phyloP scores from a whole-genome alignment of 805 yeast species.

The Ogataea methanolica region DNA sequence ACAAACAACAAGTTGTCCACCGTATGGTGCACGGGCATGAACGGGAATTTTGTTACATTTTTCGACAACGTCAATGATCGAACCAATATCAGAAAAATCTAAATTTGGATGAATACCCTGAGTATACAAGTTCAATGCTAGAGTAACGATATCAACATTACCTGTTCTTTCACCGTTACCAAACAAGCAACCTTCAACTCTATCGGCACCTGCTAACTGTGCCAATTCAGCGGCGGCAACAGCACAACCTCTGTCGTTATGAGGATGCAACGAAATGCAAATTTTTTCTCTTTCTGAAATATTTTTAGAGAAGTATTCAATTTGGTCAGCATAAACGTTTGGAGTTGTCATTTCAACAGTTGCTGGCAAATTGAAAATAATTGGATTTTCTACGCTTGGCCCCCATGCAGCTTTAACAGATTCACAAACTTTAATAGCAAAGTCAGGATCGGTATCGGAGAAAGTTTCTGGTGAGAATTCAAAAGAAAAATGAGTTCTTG shows the following conservation, averaged over 20 bases:
- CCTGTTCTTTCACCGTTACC: slow-evolving; percentile 90
- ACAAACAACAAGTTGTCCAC: slow-evolving; percentile 77
- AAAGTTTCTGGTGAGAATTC: slow-evolving; percentile 83
- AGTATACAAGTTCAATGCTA: slow-evolving; percentile 72
- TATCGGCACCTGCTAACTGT: slow-evolving; percentile 80
- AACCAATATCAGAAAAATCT: slow-evolving; percentile 64
- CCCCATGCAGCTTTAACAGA: slow-evolving; percentile 75
- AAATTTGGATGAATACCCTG: slow-evolving; percentile 70
- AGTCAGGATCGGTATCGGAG: slow-evolving; percentile 64
- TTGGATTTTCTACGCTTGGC: slow-evolving; percentile 60
- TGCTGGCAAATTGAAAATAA: slow-evolving; percentile 79
- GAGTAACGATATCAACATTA: slow-evolving; percentile 75
- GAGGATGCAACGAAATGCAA: slow-evolving; percentile 75
- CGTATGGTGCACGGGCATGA: slow-evolving; percentile 75
- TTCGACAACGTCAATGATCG: slow-evolving; percentile 69
- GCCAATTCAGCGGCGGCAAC: slow-evolving; percentile 88
- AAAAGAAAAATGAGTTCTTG: slow-evolving; percentile 61
- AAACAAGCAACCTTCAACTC: slow-evolving; percentile 81
- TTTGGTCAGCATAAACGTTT: slow-evolving; percentile 79
- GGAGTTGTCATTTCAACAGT: slow-evolving; percentile 82
- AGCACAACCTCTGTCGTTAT: slow-evolving; percentile 83
- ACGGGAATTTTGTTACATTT: slow-evolving; percentile 79
- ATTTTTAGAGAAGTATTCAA: slow-evolving; percentile 63
- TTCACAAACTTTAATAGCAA: slow-evolving; percentile 61
- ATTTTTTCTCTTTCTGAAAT: slow-evolving; percentile 65